These are phyloP conservation scores for Rauvolfia tetraphylla DNA, from an alignment of 257 asterid genomes.

Conservation along the genomic window DNA sequence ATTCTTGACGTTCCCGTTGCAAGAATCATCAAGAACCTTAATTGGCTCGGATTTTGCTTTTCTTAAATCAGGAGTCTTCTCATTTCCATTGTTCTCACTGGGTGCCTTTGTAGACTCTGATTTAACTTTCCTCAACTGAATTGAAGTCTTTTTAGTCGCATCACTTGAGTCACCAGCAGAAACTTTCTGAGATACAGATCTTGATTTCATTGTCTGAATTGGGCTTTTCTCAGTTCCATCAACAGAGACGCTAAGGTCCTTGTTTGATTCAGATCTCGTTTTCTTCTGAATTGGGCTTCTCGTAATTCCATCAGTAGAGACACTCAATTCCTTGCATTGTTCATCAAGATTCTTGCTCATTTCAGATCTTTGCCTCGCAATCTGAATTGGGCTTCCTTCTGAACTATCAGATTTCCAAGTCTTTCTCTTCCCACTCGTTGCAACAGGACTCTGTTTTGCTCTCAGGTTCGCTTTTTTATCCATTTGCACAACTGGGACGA, in stretches of 20 bases:
- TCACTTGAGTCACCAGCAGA: constrained; percentile 7
- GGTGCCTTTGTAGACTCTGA: constrained; percentile 26
- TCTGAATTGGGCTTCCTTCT: constrained; percentile 52
- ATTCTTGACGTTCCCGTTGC: constrained; percentile 17
- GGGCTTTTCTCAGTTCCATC: constrained; percentile 37
- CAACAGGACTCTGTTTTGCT: constrained; percentile 52
- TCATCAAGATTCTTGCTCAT: constrained; percentile 39
- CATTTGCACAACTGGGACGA: constrained; percentile 22
- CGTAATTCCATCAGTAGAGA: constrained; percentile 34
- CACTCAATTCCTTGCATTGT: constrained; percentile 28
- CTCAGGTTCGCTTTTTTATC: constrained; percentile 27
- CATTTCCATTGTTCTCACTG: constrained; percentile 14
- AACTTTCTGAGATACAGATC: constrained; percentile 16
- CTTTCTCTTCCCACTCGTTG: constrained; percentile 50
- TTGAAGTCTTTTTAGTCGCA: constrained; percentile 18
- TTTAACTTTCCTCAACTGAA: constrained; percentile 26
- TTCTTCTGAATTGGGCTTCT: constrained; percentile 41
- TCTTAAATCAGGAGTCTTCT: constrained; percentile 19
- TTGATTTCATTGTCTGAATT: constrained; percentile 15
- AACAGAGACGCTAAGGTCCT: constrained; percentile 27
- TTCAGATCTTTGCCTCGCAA: constrained; percentile 59
- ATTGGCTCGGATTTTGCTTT: constrained; percentile 17
- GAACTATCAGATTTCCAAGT: constrained; percentile 65
- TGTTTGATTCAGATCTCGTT: constrained; percentile 28
- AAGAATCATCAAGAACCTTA: constrained; percentile 19